These are phyloP conservation scores for Fusarium bulbicola DNA, from an alignment of 2,329 filamentous ascomycete species.

Conservation along the genomic window DNA sequence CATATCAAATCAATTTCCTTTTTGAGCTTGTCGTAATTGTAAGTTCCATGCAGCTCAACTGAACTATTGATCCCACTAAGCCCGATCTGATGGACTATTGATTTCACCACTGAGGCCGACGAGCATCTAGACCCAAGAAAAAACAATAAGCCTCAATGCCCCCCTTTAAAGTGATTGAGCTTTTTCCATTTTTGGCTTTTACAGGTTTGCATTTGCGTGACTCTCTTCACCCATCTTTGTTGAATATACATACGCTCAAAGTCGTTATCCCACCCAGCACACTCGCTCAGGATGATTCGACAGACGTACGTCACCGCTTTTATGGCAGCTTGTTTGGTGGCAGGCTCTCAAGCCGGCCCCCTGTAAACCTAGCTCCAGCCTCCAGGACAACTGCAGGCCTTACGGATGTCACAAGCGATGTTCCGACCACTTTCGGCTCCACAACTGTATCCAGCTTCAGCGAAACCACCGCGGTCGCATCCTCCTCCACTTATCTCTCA, in stretches of 20 bases:
- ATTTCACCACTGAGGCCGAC: not conserved
- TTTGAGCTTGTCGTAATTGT: no score
- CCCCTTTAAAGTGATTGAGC: not conserved
- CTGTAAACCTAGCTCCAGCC: not conserved
- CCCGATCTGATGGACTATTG: not conserved
- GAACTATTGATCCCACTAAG: not conserved
- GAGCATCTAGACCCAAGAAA: not conserved
- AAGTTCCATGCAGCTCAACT: not conserved
- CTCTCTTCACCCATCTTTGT: rapidly evolving
- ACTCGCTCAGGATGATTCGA: not conserved
- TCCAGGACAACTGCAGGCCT: not conserved
- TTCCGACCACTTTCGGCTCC: not conserved
- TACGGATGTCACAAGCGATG: no score
- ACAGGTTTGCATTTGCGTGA: no score
- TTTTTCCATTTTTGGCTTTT: not conserved
- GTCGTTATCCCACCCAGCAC: not conserved
- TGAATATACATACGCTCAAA: rapidly evolving
- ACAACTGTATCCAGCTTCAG: not conserved
- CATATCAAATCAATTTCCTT: not conserved
- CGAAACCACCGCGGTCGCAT: not conserved
- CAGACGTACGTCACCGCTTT: not conserved
- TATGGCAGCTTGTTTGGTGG: not conserved
- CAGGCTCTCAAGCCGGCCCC: not conserved
- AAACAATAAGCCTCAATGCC: not conserved
- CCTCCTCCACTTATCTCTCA: not conserved